Percentiles rank a stretch among this genome's conserved stretches.
Conservation (phyloP, 306 rosid species). For the Lotus japonicus region DNA sequence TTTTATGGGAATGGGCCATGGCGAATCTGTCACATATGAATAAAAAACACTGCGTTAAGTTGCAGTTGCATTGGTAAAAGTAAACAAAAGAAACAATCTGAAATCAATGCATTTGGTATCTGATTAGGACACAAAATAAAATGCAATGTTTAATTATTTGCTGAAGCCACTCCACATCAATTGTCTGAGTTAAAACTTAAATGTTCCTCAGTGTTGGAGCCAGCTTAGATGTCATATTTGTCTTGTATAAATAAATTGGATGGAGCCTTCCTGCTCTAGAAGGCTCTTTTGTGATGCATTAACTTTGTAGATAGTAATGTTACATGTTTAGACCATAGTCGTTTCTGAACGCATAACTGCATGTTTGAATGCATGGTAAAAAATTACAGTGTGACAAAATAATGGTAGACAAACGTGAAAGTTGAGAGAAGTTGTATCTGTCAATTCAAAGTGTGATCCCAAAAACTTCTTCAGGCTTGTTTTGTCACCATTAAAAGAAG, state of each 20-base stretch:
- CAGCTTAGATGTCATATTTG: neutral
- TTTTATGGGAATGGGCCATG: slow-evolving; percentile 37
- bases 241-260: neutral
- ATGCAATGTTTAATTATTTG: no score
- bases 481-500: slow-evolving; percentile 24
- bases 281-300: neutral
- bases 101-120: neutral
- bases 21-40: slow-evolving; percentile 51
- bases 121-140: neutral
- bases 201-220: neutral
- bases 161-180: no score
- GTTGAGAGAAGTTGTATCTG: no score
- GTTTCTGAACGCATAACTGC: slow-evolving; percentile 2
- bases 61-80: neutral
- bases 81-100: neutral
- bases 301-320: neutral
- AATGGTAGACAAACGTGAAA: no score
- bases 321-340: neutral
- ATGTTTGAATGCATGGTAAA: no score
- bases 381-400: no score
- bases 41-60: slow-evolving; percentile 32
- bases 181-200: no score
- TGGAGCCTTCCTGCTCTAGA: neutral
- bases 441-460: slow-evolving; percentile 13
- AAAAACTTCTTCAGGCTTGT: neutral